phyloP scores from a whole-genome alignment of 2,329 filamentous ascomycete species.

The Neophaeococcomyces aloes region DNA sequence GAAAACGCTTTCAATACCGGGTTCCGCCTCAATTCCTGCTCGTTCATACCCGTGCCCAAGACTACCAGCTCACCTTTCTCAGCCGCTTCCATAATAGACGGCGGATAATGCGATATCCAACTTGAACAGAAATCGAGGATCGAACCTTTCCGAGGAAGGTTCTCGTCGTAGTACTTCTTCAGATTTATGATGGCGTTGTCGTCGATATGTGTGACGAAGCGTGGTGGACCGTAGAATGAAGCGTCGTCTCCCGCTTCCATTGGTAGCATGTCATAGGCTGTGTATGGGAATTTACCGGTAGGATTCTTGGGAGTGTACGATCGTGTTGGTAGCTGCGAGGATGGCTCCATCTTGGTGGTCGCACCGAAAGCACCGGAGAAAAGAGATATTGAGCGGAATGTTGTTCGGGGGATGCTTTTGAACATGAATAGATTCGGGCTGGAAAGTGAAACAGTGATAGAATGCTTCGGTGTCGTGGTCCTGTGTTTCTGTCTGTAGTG shows the following conservation, averaged over 20 bases:
- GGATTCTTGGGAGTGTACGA: constrained; percentile 15
- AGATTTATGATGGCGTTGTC: constrained; percentile 38
- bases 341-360: constrained; percentile 9
- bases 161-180: constrained; percentile 36
- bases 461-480: too few relatives aligned
- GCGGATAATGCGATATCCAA: constrained; percentile 41
- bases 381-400: constrained; percentile 14
- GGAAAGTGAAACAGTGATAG: too few relatives aligned
- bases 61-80: constrained; percentile 29
- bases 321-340: constrained; percentile 8
- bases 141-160: constrained; percentile 32
- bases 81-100: constrained; percentile 18
- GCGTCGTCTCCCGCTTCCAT: constrained; percentile 20
- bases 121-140: constrained; percentile 43
- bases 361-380: constrained; percentile 12
- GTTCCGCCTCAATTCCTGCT: constrained; percentile 36
- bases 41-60: constrained; percentile 41
- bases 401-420: constrained; percentile 4
- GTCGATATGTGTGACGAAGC: constrained; percentile 46
- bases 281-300: constrained; percentile 20
- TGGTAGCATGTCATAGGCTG: constrained; percentile 19
- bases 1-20: constrained; percentile 25
- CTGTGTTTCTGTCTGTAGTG: too few relatives aligned
- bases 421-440: constrained; percentile 11
- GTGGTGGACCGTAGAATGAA: constrained; percentile 26